phyloP scores from a whole-genome alignment of 805 yeast species.

The Ogataea pignaliae region DNA sequence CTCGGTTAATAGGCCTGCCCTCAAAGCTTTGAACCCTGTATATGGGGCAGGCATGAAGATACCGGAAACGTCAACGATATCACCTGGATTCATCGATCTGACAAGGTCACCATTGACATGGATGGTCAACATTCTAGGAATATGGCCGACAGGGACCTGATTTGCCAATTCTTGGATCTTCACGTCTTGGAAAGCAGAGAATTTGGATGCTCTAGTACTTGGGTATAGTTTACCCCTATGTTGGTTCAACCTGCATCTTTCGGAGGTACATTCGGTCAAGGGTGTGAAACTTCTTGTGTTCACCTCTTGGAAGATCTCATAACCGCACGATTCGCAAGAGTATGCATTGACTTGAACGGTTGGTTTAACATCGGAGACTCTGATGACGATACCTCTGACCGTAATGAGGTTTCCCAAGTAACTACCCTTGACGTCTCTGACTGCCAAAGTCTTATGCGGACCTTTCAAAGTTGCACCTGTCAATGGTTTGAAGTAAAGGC shows the following conservation, averaged over 20 bases:
- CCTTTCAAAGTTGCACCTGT: conserved; percentile 35
- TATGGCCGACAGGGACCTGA: conserved; percentile 98
- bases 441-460: conserved; percentile 63
- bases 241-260: conserved; percentile 71
- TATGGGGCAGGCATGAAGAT: conserved; percentile 91
- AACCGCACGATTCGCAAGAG: conserved; percentile 96
- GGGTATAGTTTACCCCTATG: conserved; percentile 85
- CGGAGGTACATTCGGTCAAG: conserved; percentile 79
- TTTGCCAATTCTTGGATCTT: conserved; percentile 90
- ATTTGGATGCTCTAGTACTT: conserved; percentile 94
- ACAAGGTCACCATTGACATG: conserved; percentile 93
- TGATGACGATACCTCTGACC: conserved; percentile 88
- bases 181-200: conserved; percentile 92
- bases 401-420: conserved; percentile 85
- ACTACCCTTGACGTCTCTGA: conserved; percentile 82
- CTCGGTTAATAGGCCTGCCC: conserved; percentile 91
- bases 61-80: conserved; percentile 88
- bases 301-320: conserved; percentile 94
- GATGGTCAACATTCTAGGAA: conserved; percentile 80
- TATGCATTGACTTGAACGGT: conserved; percentile 87
- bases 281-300: conserved; percentile 81
- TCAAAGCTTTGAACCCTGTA: conserved; percentile 89
- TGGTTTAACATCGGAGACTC: conserved; percentile 96
- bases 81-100: conserved; percentile 88
- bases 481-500: conserved; percentile 80